Percentiles rank a stretch among this genome's conserved stretches.
Evolutionary conservation across 2,329 filamentous ascomycete genomes (phyloP).

Genomic region (Xylaria sp.): DNA sequence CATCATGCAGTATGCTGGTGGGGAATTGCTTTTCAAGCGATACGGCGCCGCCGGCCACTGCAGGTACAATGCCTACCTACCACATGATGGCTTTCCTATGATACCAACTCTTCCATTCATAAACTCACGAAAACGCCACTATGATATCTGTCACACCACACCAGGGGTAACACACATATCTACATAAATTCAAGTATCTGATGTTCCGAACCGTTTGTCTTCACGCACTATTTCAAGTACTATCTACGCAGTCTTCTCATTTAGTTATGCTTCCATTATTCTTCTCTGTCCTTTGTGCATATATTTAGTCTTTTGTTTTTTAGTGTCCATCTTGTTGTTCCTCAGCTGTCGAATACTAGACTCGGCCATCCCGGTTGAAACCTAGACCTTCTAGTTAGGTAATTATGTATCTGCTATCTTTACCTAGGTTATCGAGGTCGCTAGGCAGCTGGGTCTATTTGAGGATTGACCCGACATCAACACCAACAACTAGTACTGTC

Average conservation of each 20-base stretch:
- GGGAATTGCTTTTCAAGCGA: slow-evolving; percentile 17
- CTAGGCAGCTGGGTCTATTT: neutral
- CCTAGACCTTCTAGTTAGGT: neutral
- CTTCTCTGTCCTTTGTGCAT: slow-evolving; percentile 2
- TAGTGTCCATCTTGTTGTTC: slow-evolving; percentile 11
- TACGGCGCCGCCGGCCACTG: slow-evolving; percentile 33
- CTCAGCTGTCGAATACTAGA: neutral
- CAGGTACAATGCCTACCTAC: slow-evolving; percentile 25
- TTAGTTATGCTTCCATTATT: neutral
- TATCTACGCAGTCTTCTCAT: neutral
- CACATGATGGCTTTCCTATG: slow-evolving; percentile 11
- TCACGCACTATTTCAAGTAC: neutral
- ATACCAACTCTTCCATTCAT: slow-evolving; percentile 2
- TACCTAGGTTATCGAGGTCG: too few relatives aligned
- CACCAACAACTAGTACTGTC: neutral
- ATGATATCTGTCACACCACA: slow-evolving; percentile 21
- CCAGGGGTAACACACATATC: neutral
- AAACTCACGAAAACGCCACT: neutral
- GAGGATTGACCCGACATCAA: neutral
- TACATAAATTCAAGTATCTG: neutral
- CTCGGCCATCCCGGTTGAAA: slow-evolving; percentile 21
- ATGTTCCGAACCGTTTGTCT: neutral
- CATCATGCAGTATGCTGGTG: slow-evolving; percentile 19
- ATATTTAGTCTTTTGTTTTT: slow-evolving; percentile 3
- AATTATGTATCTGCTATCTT: neutral